Evolutionary conservation across 225 moss, liverwort and hornwort genomes (phyloP).

Genomic region (Pleurozium schreberi): DNA sequence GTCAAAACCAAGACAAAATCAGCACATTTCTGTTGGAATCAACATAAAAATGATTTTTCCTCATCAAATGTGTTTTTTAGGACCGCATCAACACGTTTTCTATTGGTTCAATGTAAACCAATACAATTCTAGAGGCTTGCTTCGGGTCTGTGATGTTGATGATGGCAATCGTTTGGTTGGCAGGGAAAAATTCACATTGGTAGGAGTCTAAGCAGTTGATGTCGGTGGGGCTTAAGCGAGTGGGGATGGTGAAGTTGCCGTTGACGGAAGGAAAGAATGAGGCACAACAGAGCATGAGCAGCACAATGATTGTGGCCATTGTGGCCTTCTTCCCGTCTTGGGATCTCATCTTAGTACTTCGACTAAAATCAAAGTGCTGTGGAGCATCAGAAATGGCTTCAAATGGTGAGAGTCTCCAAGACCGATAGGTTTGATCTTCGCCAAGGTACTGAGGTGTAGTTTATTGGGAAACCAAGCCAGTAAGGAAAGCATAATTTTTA

Average conservation of each 20-base stretch:
- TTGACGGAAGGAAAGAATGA: neutral
- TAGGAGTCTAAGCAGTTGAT: neutral
- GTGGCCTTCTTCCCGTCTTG: neutral
- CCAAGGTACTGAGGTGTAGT: neutral
- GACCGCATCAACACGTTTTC: too few species aligned
- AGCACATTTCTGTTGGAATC: too few species aligned
- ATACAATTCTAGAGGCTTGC: too few species aligned
- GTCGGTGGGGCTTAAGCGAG: neutral
- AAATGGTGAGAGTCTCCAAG: neutral
- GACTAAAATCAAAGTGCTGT: neutral
- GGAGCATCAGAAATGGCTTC: neutral
- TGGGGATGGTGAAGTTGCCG: neutral
- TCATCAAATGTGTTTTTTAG: too few species aligned
- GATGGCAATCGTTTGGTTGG: conserved; percentile 13
- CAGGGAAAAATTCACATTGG: neutral
- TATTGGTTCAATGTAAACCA: too few species aligned
- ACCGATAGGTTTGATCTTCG: neutral
- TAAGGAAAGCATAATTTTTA: neutral
- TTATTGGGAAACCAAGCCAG: neutral
- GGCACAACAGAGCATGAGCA: neutral
- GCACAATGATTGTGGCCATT: neutral
- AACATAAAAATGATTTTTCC: too few species aligned
- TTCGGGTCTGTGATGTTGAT: neutral
- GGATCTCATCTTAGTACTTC: neutral
- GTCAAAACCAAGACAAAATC: too few species aligned